Evolutionary conservation across 2,329 filamentous ascomycete species (phyloP).

Genomic region (Fusarium beomiforme): DNA sequence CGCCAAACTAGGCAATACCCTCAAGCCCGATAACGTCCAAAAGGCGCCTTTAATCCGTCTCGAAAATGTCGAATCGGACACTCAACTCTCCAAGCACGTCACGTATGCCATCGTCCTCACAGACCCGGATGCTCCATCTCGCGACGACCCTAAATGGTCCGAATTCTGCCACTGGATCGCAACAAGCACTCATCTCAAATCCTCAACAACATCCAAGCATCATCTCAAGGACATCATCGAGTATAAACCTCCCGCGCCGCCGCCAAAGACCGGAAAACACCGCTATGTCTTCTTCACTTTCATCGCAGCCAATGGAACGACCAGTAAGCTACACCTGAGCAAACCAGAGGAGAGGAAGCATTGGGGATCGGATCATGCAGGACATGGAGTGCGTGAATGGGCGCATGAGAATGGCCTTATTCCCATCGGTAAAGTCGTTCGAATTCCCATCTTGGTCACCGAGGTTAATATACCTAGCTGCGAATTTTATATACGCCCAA

Average conservation of each 20-base stretch:
- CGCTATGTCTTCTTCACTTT: constrained; percentile 39
- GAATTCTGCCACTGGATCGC: constrained; percentile 40
- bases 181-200: neutral
- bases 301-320: constrained; percentile 29
- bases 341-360: constrained; percentile 28
- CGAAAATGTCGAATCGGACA: neutral
- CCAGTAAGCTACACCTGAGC: constrained; percentile 19
- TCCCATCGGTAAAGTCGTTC: constrained; percentile 28
- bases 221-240: constrained; percentile 20
- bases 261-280: constrained; percentile 33
- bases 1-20: constrained; percentile 29
- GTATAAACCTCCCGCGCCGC: constrained; percentile 33
- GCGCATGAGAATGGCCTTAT: constrained; percentile 31
- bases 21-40: constrained; percentile 14
- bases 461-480: constrained; percentile 21
- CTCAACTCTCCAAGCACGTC: neutral
- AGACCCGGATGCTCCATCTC: constrained; percentile 35
- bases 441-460: neutral
- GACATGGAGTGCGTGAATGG: constrained; percentile 34
- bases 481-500: constrained; percentile 38
- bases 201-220: neutral
- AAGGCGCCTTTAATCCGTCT: neutral
- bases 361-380: constrained; percentile 28
- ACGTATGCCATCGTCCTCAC: constrained; percentile 29
- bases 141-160: constrained; percentile 36